Evolutionary conservation across 768 basidiomycete genomes (phyloP), one percentile per base, ranked within the genome.

Genomic region (Phlebiopsis flavidoalba): DNA sequence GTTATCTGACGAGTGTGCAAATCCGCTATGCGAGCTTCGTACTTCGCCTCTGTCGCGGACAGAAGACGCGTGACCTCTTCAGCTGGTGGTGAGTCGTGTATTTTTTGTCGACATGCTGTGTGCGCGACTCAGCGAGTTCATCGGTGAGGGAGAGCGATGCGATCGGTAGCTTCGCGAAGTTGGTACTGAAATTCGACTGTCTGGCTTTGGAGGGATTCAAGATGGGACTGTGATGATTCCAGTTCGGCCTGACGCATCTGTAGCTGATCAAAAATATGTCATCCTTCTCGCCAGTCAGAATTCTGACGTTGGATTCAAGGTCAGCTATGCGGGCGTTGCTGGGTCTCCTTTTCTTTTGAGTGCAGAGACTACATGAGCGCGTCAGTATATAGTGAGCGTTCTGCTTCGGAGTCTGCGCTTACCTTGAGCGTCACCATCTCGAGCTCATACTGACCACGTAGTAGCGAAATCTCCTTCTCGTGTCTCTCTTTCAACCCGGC

Each of bases 171-270:
- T 73, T 98, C 95, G 43, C 88, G 85, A 0, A 95, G 76, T 68
- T 95, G 93, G 72, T 89, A 95, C 66, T 93, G 85, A 33, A 92
- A 76, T 69, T 99, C 97, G 2, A 87, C 85, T 51, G 86, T 88
- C 67, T 91, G 88, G 52, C 85, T 85, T 65, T 90, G 85, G 19
- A 94, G 73, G 0, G 82, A 81, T 65, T 94, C 92, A 1, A 88
- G 77, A 64, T 90, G 86, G 5, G 83, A 84, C 63, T 88, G 86
- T 5, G 87, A 84, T 1, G 91, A 89, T 73, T 99, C 97, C 11
- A 90, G 73, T 68, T 98, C 95, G 15, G 91, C 95, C 71, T 96
- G 93, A 33, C 91, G 87, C 51, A 89, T 67, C 73, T 98, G 94
- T 3, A 94, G 78, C 61, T 89, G 85, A 65, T 95, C 91, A 70